phyloP scores from a whole-genome alignment of 75 land plant species.

The Pinus albicaulis region DNA sequence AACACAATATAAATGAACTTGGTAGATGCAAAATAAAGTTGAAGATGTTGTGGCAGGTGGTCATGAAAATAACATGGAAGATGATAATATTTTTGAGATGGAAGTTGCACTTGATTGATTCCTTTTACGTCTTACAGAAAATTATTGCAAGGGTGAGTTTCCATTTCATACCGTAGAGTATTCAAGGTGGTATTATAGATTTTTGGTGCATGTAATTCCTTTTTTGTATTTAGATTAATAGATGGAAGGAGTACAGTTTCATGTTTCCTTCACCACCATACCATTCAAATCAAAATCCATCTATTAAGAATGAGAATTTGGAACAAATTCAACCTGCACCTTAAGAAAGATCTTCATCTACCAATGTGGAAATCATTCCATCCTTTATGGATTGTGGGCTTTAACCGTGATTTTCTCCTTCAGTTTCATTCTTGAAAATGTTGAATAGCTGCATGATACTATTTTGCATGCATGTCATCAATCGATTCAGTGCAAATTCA shows the following conservation, averaged over 20 bases:
- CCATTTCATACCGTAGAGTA: neutral
- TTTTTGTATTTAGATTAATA: no score
- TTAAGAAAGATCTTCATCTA: conserved; percentile 18
- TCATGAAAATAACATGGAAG: conserved; percentile 48
- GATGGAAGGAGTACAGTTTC: no score
- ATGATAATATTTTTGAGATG: conserved; percentile 66
- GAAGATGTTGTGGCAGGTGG: conserved; percentile 53
- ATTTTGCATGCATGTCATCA: no score
- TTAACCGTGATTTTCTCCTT: conserved; percentile 46
- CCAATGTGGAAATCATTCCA: conserved; percentile 52
- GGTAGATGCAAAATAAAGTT: conserved; percentile 57
- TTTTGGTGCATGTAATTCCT: neutral
- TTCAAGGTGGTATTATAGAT: neutral
- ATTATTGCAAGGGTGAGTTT: conserved; percentile 79
- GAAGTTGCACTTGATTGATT: conserved; percentile 82
- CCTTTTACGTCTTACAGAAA: conserved; percentile 80
- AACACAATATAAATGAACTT: neutral
- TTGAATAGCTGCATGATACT: conserved; percentile 46
- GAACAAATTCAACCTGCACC: conserved; percentile 8
- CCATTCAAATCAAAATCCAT: neutral
- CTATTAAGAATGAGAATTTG: neutral
- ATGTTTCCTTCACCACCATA: no score
- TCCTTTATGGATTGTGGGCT: conserved; percentile 61
- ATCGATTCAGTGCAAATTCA: neutral
- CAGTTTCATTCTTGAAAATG: conserved; percentile 45